Evolutionary conservation across 1,284 basidiomycete species (phyloP), one percentile per base, ranked within the genome.

Genomic region (Schizopora paradoxa): DNA sequence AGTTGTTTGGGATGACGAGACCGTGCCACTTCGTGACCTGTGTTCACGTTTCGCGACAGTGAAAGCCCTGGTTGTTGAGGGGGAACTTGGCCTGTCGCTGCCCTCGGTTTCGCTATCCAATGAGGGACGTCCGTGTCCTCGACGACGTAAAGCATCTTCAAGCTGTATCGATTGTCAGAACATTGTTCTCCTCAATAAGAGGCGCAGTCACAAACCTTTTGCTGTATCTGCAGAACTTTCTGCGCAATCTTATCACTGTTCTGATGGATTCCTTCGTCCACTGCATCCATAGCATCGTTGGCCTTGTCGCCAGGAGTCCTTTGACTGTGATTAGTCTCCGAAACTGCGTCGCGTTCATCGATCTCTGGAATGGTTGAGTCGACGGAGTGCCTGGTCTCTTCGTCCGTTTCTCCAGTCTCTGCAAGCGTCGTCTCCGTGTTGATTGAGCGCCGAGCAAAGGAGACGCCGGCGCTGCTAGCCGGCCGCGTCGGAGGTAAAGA

Each of bases 221-320:
- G 79, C 63, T 90, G 87, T 52, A 90, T 91, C 61, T 87, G 78
- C 41, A 84, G 58, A 28, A 90, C 83, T 61, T 89, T 90, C 63
- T 85, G 79, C 26, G 87, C 83, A 52, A 91, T 90, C 56, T 76
- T 82, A 55, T 90, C 87, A 56, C 84, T 90, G 61, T 82, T 82
- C 59, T 82, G 73, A 54, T 77, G 85, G 61, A 90, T 91, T 18
- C 85, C 83, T 60, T 86, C 83, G 55, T 90, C 86, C 11, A 90
- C 84, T 19, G 86, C 86, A 46, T 68, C 74, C 82, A 90, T 86
- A 19, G 80, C 81, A 58, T 88, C 86, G 54, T 85, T 81, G 39
- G 73, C 71, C 19, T 66, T 52, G 49, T 84, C 82, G 25, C 68
- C 65, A 42, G 63, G 56, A 21, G 69, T 64, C 2, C 69, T 65